Percentiles rank a stretch among this genome's conserved stretches.
These are phyloP conservation scores for Ogataea neopini DNA, from an alignment of 805 yeast genomes.

Conservation along the genomic window DNA sequence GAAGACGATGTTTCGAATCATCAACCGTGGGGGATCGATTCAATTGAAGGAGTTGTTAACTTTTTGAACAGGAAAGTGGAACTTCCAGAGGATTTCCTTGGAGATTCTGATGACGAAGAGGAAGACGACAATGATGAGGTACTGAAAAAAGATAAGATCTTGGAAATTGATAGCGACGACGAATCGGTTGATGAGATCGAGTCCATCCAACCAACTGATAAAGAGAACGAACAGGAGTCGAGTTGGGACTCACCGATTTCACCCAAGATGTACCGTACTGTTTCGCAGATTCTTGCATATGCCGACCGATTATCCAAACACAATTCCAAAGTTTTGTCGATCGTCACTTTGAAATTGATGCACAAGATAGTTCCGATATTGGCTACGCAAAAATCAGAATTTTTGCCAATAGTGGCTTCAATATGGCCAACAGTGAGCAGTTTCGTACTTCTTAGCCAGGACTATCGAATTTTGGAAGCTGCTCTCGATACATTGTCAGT, in stretches of 20 bases:
- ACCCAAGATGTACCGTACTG: conserved; percentile 52
- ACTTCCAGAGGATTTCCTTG: conserved; percentile 17
- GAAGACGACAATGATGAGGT: conserved; percentile 20
- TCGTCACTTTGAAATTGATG: conserved; percentile 56
- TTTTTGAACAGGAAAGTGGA: conserved; percentile 42
- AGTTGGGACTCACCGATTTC: conserved; percentile 74
- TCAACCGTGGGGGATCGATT: conserved; percentile 63
- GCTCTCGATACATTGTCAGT: conserved; percentile 31
- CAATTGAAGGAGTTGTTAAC: conserved; percentile 43
- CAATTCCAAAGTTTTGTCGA: conserved; percentile 55
- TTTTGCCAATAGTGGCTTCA: conserved; percentile 52
- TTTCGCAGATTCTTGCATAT: conserved; percentile 64
- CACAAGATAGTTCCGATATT: conserved; percentile 49
- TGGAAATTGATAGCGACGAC: conserved; percentile 37
- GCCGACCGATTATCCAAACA: conserved; percentile 71
- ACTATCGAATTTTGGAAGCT: conserved; percentile 32
- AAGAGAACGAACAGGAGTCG: conserved; percentile 23
- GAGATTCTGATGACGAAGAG: conserved; percentile 19
- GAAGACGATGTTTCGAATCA: conserved; percentile 33
- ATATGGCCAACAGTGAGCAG: conserved; percentile 50
- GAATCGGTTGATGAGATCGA: conserved; percentile 40
- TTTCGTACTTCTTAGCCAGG: conserved; percentile 21
- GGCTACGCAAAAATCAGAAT: conserved; percentile 46
- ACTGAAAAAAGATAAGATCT: conserved; percentile 24
- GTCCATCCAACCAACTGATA: conserved; percentile 28